Conservation (phyloP, 78 protist species). For the Polysphondylium violaceum region DNA sequence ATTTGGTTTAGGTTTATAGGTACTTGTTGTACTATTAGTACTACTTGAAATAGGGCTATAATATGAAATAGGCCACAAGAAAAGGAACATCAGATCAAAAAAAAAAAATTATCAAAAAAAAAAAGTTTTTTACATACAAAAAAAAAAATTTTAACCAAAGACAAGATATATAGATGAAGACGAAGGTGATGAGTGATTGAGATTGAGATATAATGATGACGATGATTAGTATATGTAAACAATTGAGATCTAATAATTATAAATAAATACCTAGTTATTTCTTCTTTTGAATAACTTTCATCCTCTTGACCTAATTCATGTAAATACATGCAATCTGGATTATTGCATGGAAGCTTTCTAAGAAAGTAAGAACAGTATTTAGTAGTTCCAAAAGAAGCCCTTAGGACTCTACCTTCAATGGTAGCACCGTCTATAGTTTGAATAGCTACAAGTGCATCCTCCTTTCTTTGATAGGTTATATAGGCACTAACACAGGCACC, state of each 20-base stretch:
- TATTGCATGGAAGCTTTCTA: conserved; percentile 87
- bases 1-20: conserved; percentile 20
- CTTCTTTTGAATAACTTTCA: conserved; percentile 92
- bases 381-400: conserved; percentile 96
- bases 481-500: conserved; percentile 88
- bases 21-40: too few species aligned
- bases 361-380: conserved; percentile 96
- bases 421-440: conserved; percentile 81
- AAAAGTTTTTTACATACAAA: too few species aligned
- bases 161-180: neutral
- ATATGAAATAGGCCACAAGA: too few species aligned
- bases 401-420: conserved; percentile 82
- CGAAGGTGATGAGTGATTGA: neutral
- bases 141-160: too few species aligned
- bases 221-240: too few species aligned
- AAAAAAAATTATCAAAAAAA: too few species aligned
- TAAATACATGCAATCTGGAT: conserved; percentile 97
- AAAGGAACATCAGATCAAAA: too few species aligned
- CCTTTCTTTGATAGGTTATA: conserved; percentile 86
- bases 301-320: conserved; percentile 93
- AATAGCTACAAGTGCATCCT: conserved; percentile 89
- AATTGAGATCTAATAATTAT: too few species aligned
- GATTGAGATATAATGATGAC: too few species aligned
- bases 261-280: conserved; percentile 76
- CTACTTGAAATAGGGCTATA: too few species aligned